A percentile compares a stretch with the other conserved stretches of the same genome.
Evolutionary conservation across 257 asterid genomes (phyloP).

Genomic region (Paulownia fortunei): DNA sequence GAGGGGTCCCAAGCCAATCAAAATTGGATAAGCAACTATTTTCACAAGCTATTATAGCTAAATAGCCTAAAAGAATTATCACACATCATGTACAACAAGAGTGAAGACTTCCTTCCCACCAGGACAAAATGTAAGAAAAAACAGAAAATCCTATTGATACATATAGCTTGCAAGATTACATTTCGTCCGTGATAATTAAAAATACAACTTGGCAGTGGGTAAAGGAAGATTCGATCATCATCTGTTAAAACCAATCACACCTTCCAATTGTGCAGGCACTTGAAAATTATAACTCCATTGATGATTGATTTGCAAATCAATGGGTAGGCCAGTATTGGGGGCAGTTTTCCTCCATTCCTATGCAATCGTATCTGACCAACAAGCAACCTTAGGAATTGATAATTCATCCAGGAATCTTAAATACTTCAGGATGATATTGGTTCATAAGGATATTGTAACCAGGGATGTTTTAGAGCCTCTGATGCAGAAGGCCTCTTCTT

Average conservation of each 20-base stretch:
- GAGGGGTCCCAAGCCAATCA: slow-evolving; percentile 36
- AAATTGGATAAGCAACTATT: slow-evolving; percentile 55
- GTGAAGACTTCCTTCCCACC: slow-evolving; percentile 45
- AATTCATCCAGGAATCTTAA: neutral
- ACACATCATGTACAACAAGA: slow-evolving; percentile 83
- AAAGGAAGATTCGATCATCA: slow-evolving; percentile 35
- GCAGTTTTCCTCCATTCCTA: slow-evolving; percentile 26
- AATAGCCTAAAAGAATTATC: slow-evolving; percentile 59
- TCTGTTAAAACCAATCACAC: slow-evolving; percentile 37
- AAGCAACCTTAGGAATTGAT: slow-evolving; percentile 18
- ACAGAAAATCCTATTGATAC: slow-evolving; percentile 54
- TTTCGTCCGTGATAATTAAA: slow-evolving; percentile 31
- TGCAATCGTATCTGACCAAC: slow-evolving; percentile 14
- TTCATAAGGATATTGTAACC: slow-evolving; percentile 96
- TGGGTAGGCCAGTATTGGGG: slow-evolving; percentile 24
- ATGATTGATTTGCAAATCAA: slow-evolving; percentile 32
- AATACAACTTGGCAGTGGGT: slow-evolving; percentile 46
- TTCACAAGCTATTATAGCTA: slow-evolving; percentile 59
- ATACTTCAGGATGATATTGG: slow-evolving; percentile 83
- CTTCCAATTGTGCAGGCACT: slow-evolving; percentile 43
- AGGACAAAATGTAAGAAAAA: slow-evolving; percentile 17
- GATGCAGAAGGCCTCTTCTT: slow-evolving; percentile 86
- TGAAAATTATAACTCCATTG: slow-evolving; percentile 20
- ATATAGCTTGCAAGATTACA: slow-evolving; percentile 45
- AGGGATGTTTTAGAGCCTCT: slow-evolving; percentile 93